A percentile compares a stretch with the other conserved stretches of the same genome.
Evolutionary conservation across 2,329 filamentous ascomycete species (phyloP).

Genomic region (Lasiodiplodia citricola): DNA sequence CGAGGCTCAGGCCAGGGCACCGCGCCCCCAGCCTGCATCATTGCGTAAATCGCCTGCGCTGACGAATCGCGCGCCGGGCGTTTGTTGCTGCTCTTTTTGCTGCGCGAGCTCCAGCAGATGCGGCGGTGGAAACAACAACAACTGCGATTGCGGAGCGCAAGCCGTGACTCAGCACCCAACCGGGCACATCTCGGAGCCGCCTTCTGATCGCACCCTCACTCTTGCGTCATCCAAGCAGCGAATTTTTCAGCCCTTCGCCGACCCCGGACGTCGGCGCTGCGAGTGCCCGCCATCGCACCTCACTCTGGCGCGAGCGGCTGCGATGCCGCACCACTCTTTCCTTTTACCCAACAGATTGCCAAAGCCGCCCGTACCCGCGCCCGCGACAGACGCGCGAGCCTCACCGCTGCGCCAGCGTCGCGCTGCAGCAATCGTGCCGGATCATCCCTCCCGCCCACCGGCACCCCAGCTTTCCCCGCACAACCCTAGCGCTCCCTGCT

Average conservation of each 20-base stretch:
- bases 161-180: neutral
- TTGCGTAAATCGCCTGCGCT: constrained; percentile 1
- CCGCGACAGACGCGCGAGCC: constrained; percentile 11
- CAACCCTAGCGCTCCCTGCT: neutral
- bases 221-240: constrained; percentile 15
- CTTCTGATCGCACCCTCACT: neutral
- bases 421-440: constrained; percentile 10
- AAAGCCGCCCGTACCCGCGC: constrained; percentile 20
- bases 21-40: neutral
- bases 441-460: constrained; percentile 22
- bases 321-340: constrained; percentile 2
- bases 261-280: constrained; percentile 1
- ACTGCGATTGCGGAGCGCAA: neutral
- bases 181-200: constrained; percentile 3
- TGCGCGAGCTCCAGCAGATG: too few species aligned
- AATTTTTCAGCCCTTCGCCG: constrained; percentile 15
- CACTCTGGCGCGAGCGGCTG: constrained; percentile 21
- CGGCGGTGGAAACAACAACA: neutral
- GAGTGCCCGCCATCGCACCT: constrained; percentile 15
- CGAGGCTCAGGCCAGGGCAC: constrained; percentile 8
- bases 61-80: too few species aligned
- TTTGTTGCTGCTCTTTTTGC: too few species aligned
- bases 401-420: constrained; percentile 1
- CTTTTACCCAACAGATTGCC: constrained; percentile 7
- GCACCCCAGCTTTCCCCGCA: constrained; percentile 23